phyloP scores from a whole-genome alignment of 192 early-diverging fungal genomes.

The Coemansia sp. region DNA sequence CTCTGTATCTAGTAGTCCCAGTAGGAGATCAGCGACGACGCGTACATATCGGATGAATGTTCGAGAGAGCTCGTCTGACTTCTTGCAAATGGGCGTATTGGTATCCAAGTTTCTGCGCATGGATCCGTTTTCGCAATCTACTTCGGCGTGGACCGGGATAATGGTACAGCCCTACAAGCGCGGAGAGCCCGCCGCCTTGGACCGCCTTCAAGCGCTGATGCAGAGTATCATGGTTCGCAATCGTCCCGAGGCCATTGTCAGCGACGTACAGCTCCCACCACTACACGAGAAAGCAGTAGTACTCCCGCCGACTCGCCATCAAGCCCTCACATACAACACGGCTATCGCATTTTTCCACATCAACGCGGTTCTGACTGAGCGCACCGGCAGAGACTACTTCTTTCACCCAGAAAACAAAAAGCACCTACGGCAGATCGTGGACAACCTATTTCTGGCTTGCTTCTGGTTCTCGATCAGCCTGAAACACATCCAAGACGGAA shows the following conservation, averaged over 20 bases:
- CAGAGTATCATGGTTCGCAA: slow-evolving; percentile 76
- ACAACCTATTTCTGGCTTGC: slow-evolving; percentile 63
- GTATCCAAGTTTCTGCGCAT: slow-evolving; percentile 61
- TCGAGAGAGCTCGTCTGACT: slow-evolving; percentile 38
- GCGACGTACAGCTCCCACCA: slow-evolving; percentile 65
- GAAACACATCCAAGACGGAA: slow-evolving; percentile 36
- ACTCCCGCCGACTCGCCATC: slow-evolving; percentile 31
- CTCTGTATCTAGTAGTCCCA: background rate
- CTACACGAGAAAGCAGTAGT: slow-evolving; percentile 50
- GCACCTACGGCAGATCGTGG: slow-evolving; percentile 58
- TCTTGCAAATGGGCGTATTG: slow-evolving; percentile 59
- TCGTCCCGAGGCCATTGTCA: slow-evolving; percentile 53
- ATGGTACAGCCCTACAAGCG: slow-evolving; percentile 61
- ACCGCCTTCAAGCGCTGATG: slow-evolving; percentile 59
- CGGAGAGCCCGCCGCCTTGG: slow-evolving; percentile 45
- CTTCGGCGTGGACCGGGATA: slow-evolving; percentile 48
- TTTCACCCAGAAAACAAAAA: slow-evolving; percentile 64
- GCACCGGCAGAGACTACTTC: slow-evolving; percentile 70
- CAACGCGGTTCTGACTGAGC: slow-evolving; percentile 66
- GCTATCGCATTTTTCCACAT: slow-evolving; percentile 63
- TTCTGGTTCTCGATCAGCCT: slow-evolving; percentile 63
- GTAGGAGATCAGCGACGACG: background rate
- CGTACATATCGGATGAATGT: slow-evolving; percentile 13
- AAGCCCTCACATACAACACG: slow-evolving; percentile 46
- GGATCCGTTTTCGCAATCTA: slow-evolving; percentile 59